Evolutionary conservation across 768 basidiomycete species (phyloP).

Genomic region (Coprinopsis strossmayeri): DNA sequence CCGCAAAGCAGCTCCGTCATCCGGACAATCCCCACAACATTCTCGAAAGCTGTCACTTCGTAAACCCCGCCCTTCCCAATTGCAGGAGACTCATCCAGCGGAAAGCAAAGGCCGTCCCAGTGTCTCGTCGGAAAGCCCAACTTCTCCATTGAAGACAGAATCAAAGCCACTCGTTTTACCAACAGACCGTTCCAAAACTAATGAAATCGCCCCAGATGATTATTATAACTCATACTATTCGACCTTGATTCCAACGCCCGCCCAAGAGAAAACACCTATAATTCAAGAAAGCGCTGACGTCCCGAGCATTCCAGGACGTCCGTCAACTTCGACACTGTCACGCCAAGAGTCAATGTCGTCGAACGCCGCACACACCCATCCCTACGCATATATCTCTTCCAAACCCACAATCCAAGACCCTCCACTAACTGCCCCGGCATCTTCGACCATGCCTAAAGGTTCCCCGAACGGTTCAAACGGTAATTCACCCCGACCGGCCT

Average conservation of each 20-base stretch:
- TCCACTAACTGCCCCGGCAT: conserved; percentile 8
- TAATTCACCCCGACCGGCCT: conserved; percentile 16
- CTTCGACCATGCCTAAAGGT: background rate
- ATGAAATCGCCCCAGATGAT: conserved; percentile 29
- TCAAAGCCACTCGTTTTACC: no score
- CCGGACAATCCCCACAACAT: background rate
- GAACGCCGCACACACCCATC: conserved; percentile 26
- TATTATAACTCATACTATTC: conserved; percentile 49
- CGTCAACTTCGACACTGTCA: conserved; percentile 13
- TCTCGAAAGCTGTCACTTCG: background rate
- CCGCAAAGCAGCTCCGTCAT: background rate
- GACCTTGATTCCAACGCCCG: conserved; percentile 20
- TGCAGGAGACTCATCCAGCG: no score
- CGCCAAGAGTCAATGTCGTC: conserved; percentile 21
- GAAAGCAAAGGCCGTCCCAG: no score
- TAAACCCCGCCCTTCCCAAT: background rate
- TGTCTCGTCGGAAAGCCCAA: no score
- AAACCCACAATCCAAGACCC: conserved; percentile 4
- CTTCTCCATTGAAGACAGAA: no score
- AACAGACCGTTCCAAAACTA: no score
- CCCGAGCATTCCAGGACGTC: conserved; percentile 7
- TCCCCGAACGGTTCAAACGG: background rate
- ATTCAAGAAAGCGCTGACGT: conserved; percentile 1
- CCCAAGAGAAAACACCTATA: conserved; percentile 8
- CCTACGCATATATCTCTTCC: conserved; percentile 43